Evolutionary conservation across 805 yeast species (phyloP).

Genomic region (Yarrowia bubula): DNA sequence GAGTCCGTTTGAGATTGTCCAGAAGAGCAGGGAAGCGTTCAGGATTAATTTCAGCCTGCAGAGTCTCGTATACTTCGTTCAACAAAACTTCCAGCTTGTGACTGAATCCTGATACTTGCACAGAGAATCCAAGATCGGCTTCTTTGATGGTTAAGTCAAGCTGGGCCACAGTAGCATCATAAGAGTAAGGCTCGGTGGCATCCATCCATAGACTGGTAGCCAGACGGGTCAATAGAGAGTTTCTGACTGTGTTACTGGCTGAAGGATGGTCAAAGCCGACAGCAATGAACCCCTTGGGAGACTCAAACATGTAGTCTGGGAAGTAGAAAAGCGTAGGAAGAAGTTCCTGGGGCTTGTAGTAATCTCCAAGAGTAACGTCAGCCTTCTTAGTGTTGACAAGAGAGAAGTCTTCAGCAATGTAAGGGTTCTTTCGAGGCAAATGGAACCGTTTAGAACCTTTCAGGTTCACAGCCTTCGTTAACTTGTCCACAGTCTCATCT

Average conservation of each 20-base stretch:
- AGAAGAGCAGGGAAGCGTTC: not conserved
- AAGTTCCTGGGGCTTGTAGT: not conserved
- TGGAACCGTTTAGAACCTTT: not conserved
- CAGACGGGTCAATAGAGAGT: not conserved
- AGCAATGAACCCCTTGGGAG: not conserved
- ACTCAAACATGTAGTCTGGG: conserved; percentile 8
- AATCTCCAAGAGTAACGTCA: not conserved
- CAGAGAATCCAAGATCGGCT: not conserved
- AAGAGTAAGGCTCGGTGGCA: conserved; percentile 10
- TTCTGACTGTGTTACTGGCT: not conserved
- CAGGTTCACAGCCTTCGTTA: not conserved
- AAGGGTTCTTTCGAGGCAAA: not conserved
- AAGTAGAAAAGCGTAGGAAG: not conserved
- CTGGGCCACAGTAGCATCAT: not conserved
- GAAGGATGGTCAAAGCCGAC: not conserved
- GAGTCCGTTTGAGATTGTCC: not conserved
- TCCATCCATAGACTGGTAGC: not conserved
- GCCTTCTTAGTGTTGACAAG: not conserved
- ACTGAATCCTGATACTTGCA: not conserved
- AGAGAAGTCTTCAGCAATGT: not conserved
- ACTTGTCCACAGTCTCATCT: not conserved
- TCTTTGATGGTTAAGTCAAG: not conserved
- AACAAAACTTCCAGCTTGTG: not conserved
- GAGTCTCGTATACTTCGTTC: not conserved
- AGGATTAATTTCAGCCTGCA: not conserved